Base-by-base conservation (phyloP, 2,329 filamentous ascomycete species). In the Monilinia polystroma region DNA sequence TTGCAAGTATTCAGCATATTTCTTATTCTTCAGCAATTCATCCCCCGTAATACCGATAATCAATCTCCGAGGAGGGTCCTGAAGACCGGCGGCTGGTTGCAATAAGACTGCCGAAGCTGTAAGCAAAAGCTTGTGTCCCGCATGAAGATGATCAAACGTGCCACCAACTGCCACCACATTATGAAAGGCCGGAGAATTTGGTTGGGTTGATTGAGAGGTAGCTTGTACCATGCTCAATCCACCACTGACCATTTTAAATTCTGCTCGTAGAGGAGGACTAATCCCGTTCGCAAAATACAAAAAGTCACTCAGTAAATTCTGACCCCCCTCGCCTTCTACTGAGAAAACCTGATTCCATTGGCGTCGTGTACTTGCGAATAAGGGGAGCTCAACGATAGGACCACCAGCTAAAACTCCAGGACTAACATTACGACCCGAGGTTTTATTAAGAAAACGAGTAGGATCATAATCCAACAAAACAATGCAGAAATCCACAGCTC, bases 101-200 rank as follows among this genome's bases (percentile, higher is more conserved):
- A 77, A 82, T 20, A 92, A 83, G 66, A 97, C 85, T 0, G 89
- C 86, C 0, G 90, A 91, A 69, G 93, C 93, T n/a, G 93, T 93
- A 26, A 99, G 85, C 26, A 99, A 85, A n/a, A 98, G 83, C 79
- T 98, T 99, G 81, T 99, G 95, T 7, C 95, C 95, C 4, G 91
- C 88, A 76, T 99, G 95, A 29, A 99, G 84, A 78, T 98, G 93
- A 77, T 99, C 95, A 79, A 98, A 99, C 0, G 95, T 99, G 12
- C 95, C 95, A 41, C 94, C 95, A 16, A 98, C 86, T 63, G 90
- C 91, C 60, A 96, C 90, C 18, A 86, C 84, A 68, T 82, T 79
- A 76, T 91, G 85, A 29, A 67, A 54, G 7, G 70, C 65, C 3
- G 73, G 60, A 8, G 69, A 69, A 20, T 63, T 67, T 23, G 72